Base-by-base conservation (phyloP, 208 protist genomes). In the Hexamita inflata region DNA sequence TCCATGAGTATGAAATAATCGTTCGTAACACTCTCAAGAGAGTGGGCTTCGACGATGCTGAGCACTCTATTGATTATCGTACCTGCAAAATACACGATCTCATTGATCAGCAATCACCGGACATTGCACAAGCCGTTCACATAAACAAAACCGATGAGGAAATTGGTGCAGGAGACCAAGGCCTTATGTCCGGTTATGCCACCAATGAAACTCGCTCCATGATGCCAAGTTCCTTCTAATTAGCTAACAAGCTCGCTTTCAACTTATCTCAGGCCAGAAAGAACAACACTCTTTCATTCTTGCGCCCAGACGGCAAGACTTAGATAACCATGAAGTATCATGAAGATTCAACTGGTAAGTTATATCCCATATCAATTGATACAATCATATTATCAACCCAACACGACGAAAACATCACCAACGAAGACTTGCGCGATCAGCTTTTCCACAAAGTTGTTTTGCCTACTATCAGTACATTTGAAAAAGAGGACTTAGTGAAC, bases 161-260 rank as follows among this genome's bases (percentile, higher is more conserved):
- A 76, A 84, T 98, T 76, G 95, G 95, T 75, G 96, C 96, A 73
- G 96, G 96, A 77, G 95, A 99, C 82, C 94, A 98, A 77, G 95
- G 96, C 68, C 89, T 97, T 86, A 99, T 99, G 96, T 98, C 98
- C 81, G 96, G 95, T 66, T 99, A 98, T 83, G 95, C 96, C 53
- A 95, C 93, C 57, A 89, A 99, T 84, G 95, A 99, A 88, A 97
- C 94, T 60, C 83, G 87, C 76, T 90, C 94, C 78, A 75, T 96
- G 32, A 96, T 98, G 92, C 96, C 96, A 61, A 82, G 98, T 59
- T 93, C 94, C 58, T 94, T 96, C 83, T 81, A 92, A 73, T 88
- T 98, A 0, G 87, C 94, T 9, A 90, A 89, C 53, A 81, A 90
- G 42, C 87, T 99, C 32, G 92, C 89, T 59, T 75, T 86, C 57